A percentile compares a stretch with the other conserved stretches of the same genome.
Conservation (phyloP, 2,329 filamentous ascomycete genomes). For the Boeremia exigua region DNA sequence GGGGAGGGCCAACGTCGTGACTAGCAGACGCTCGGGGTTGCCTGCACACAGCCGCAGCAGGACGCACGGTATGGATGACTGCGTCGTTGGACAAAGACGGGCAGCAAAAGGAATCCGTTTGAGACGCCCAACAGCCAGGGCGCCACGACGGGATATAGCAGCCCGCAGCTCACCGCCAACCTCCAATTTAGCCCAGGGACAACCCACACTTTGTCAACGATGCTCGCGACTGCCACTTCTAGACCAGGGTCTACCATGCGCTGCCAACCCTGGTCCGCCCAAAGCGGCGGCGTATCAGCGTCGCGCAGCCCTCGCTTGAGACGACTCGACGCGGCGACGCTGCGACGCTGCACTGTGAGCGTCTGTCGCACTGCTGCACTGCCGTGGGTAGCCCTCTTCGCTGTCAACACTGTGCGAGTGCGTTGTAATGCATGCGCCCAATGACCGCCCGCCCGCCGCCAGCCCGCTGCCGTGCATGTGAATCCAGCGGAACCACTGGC, state of each 20-base stretch:
- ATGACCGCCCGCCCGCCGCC: neutral
- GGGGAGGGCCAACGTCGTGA: constrained; percentile 7
- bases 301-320: neutral
- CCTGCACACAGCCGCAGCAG: constrained; percentile 10
- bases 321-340: constrained; percentile 6
- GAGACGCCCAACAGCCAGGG: constrained; percentile 31
- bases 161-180: constrained; percentile 18
- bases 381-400: constrained; percentile 16
- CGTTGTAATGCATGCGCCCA: constrained; percentile 18
- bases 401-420: constrained; percentile 20
- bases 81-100: constrained; percentile 1
- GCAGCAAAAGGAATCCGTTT: constrained; percentile 1
- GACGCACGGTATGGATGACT: neutral
- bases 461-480: neutral
- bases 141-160: constrained; percentile 8
- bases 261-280: constrained; percentile 1
- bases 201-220: constrained; percentile 9
- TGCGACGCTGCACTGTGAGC: neutral
- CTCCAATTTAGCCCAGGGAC: constrained; percentile 11
- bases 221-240: constrained; percentile 10
- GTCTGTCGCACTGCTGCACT: constrained; percentile 9
- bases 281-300: constrained; percentile 7
- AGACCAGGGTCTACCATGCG: constrained; percentile 17
- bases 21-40: constrained; percentile 2
- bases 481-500: constrained; percentile 1